These are phyloP conservation scores for Sugiyamaella marilandica DNA, from an alignment of 805 yeast genomes.

Conservation along the genomic window DNA sequence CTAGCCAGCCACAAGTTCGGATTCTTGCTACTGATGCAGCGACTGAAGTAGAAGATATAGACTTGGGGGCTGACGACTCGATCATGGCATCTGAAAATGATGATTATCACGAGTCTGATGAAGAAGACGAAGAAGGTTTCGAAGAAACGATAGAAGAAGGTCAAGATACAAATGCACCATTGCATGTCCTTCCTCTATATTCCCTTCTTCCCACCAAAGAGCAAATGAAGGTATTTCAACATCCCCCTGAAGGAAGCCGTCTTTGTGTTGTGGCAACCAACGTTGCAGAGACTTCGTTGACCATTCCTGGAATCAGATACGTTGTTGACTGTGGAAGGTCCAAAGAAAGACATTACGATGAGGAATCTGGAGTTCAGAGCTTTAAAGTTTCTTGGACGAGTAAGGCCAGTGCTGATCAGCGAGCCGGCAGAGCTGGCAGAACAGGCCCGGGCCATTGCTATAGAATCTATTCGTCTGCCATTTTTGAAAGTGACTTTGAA, in stretches of 20 bases:
- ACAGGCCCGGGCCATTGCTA: constrained; percentile 99
- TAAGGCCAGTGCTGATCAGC: constrained; percentile 92
- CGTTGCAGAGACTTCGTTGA: constrained; percentile 95
- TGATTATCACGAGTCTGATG: constrained; percentile 39
- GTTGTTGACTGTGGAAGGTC: constrained; percentile 95
- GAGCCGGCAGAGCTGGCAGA: constrained; percentile 97
- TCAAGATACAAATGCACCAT: constrained; percentile 69
- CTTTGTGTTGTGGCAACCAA: constrained; percentile 93
- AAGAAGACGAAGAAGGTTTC: constrained; percentile 53
- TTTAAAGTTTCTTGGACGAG: constrained; percentile 89
- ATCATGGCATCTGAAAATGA: constrained; percentile 38
- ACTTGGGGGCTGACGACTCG: constrained; percentile 35
- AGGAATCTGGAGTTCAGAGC: constrained; percentile 85
- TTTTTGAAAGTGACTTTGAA: constrained; percentile 77
- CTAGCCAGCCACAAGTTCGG: constrained; percentile 41
- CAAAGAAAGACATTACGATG: constrained; percentile 79
- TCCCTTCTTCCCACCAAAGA: constrained; percentile 91
- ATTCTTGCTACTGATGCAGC: constrained; percentile 58
- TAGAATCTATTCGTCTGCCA: constrained; percentile 87
- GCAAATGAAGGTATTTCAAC: constrained; percentile 86
- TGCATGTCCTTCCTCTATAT: constrained; percentile 87
- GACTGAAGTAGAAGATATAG: constrained; percentile 85
- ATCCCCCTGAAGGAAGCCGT: constrained; percentile 81
- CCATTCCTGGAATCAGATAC: constrained; percentile 91
- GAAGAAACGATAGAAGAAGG: constrained; percentile 55